A percentile compares a stretch with the other conserved stretches of the same genome.
phyloP scores from a whole-genome alignment of 225 moss, liverwort and hornwort genomes.

The Neckera pumila region DNA sequence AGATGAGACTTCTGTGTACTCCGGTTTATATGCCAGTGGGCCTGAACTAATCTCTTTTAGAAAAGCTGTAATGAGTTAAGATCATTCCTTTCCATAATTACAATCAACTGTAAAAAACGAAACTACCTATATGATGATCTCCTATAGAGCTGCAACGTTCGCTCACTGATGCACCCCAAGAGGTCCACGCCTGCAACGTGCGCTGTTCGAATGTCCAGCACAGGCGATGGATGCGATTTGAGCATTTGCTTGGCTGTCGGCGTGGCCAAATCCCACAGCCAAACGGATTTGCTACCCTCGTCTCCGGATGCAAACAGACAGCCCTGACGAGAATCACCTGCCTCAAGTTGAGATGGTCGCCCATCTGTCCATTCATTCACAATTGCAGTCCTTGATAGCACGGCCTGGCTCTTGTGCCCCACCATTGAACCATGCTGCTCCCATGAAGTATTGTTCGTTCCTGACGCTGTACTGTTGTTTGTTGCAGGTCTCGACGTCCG shows the following conservation, averaged over 20 bases:
- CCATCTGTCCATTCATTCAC: constrained; percentile 28
- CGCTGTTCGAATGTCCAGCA: constrained; percentile 56
- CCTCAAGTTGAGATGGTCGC: background rate
- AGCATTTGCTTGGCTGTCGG: constrained; percentile 32
- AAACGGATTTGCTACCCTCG: constrained; percentile 62
- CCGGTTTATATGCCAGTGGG: background rate
- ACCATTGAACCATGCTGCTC: constrained; percentile 54
- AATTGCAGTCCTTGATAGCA: constrained; percentile 62
- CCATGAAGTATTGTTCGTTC: constrained; percentile 10
- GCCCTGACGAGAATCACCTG: constrained; percentile 5
- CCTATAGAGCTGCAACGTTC: constrained; percentile 55
- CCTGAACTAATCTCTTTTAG: background rate
- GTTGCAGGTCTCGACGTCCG: constrained; percentile 5
- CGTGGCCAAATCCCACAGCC: constrained; percentile 65
- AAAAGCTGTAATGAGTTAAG: background rate
- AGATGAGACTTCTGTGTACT: background rate
- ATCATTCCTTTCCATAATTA: background rate
- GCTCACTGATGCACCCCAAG: constrained; percentile 70
- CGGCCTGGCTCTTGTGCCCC: constrained; percentile 57
- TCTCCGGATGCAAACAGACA: constrained; percentile 77
- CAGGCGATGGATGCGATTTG: constrained; percentile 49
- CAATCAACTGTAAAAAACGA: background rate
- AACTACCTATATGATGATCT: background rate
- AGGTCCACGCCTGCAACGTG: constrained; percentile 41
- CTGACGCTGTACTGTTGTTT: background rate